Percentiles rank a stretch among this genome's conserved stretches.
Conservation (phyloP, 768 basidiomycete genomes). For the Auricularia auricula-judae region DNA sequence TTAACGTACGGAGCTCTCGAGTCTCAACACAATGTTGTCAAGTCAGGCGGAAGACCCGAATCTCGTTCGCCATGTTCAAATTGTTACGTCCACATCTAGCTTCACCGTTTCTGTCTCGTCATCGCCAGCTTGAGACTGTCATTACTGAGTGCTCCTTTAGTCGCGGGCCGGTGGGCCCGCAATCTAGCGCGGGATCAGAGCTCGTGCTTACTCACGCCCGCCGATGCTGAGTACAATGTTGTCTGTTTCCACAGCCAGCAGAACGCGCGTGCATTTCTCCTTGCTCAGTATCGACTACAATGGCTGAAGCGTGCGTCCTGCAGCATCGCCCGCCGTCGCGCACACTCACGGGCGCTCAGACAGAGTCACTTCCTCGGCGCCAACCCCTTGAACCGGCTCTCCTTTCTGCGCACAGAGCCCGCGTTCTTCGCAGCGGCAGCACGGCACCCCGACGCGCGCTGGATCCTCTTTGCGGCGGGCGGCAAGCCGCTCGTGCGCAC, state of each 20-base stretch:
- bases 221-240: too few species aligned
- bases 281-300: background rate
- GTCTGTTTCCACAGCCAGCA: background rate
- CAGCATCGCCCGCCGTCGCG: background rate
- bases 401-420: slow-evolving; percentile 69
- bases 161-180: too few species aligned
- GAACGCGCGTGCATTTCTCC: background rate
- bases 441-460: slow-evolving; percentile 46
- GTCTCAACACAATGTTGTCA: too few species aligned
- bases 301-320: background rate
- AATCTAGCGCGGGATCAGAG: too few species aligned
- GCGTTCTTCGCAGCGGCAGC: slow-evolving; percentile 67
- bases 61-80: too few species aligned
- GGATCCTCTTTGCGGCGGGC: slow-evolving; percentile 60
- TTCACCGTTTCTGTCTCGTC: too few species aligned
- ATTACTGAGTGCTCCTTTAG: too few species aligned
- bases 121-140: too few species aligned
- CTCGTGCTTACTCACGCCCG: too few species aligned
- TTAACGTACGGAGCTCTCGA: too few species aligned
- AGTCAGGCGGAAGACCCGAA: too few species aligned
- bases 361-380: slow-evolving; percentile 42
- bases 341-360: slow-evolving; percentile 17
- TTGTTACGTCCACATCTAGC: too few species aligned
- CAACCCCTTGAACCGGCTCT: slow-evolving; percentile 69
- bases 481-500: slow-evolving; percentile 55